Base-by-base conservation (phyloP, 495 filamentous ascomycete genomes). In the Rostrohypoxylon terebratum region DNA sequence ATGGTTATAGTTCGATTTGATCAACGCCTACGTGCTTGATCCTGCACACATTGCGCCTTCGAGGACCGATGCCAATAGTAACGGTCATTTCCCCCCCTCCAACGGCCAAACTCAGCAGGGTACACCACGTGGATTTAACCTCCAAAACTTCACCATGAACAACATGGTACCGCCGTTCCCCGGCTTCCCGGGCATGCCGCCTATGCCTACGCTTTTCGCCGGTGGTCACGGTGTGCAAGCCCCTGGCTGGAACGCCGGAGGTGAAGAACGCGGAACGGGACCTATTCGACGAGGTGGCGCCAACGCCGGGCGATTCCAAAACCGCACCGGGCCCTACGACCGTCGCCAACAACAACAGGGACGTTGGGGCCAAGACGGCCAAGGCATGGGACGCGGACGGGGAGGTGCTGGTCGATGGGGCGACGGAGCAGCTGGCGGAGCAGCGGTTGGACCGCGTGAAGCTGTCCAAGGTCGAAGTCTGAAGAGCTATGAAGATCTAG, bases 401-500 rank as follows among this genome's bases (percentile, higher is more conserved):
- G 90, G 85, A 72, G 81, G 83, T 1, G 83, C 80, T 18, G 88
- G 89, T 47, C 79, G 87, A 71, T 88, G 90, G 90, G 84, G 88
- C 59, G 84, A 91, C 72, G 87, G 90, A 64, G 81, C 86, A 38
- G 87, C 87, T 57, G 89, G 90, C 2, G 84, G 84, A 62, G 91
- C 90, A 50, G 89, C 90, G 1, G 89, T 94, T 69, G 92, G 91
- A 2, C 94, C 94, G 2, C 83, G 91, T 14, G 93, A 96, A 81
- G 92, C 94, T 0, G 93, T 97, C 1, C 91, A 94, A 70, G 96
- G 96, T 3, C 87, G 96, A 50, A 97, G 91, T 45, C 77, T 99
- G 36, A 97, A 96, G 85, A 96, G 92, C 78, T 99, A 99, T 79
- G 96, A 98, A 80, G 96, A 99, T 80, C 82, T 99, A 1, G 96